A percentile compares a stretch with the other conserved stretches of the same genome.
Evolutionary conservation across 371 early-diverging fungal species (phyloP).

Genomic region (Blakeslea trispora): DNA sequence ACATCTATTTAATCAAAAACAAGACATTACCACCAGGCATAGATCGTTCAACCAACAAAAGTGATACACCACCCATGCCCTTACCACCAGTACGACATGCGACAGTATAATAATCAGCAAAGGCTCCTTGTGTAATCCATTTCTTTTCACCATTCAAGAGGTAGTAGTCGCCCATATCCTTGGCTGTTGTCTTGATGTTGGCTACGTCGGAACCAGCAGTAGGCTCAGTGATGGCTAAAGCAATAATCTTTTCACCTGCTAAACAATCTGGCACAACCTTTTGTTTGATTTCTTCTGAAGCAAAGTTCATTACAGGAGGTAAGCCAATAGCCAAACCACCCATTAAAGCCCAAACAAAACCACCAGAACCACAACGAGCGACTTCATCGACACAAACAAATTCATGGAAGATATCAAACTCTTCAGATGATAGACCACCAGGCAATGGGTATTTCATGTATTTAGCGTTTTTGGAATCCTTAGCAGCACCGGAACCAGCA

Average conservation of each 20-base stretch:
- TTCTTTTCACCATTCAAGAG: conserved; percentile 89
- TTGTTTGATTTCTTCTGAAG: conserved; percentile 65
- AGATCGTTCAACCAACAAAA: conserved; percentile 76
- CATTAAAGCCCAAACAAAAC: conserved; percentile 72
- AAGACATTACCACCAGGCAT: conserved; percentile 69
- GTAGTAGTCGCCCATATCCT: conserved; percentile 72
- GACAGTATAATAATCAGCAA: conserved; percentile 73
- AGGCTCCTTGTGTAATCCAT: conserved; percentile 86
- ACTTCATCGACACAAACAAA: conserved; percentile 81
- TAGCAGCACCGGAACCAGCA: conserved; percentile 61
- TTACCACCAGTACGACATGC: conserved; percentile 78
- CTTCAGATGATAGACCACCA: conserved; percentile 51
- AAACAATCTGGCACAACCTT: conserved; percentile 73
- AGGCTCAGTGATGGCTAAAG: conserved; percentile 75
- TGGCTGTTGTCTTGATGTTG: conserved; percentile 71
- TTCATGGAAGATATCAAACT: conserved; percentile 80
- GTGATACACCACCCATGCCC: conserved; percentile 84
- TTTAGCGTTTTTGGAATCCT: conserved; percentile 21
- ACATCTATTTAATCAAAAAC: neutral
- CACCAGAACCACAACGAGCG: conserved; percentile 83
- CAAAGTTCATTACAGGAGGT: conserved; percentile 84
- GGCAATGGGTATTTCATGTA: conserved; percentile 35
- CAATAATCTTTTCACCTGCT: conserved; percentile 76
- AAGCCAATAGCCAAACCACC: conserved; percentile 45
- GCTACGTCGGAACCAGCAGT: conserved; percentile 84